A percentile compares a stretch with the other conserved stretches of the same genome.
phyloP scores from a whole-genome alignment of 2,329 filamentous ascomycete genomes.

The Penicillium freii region DNA sequence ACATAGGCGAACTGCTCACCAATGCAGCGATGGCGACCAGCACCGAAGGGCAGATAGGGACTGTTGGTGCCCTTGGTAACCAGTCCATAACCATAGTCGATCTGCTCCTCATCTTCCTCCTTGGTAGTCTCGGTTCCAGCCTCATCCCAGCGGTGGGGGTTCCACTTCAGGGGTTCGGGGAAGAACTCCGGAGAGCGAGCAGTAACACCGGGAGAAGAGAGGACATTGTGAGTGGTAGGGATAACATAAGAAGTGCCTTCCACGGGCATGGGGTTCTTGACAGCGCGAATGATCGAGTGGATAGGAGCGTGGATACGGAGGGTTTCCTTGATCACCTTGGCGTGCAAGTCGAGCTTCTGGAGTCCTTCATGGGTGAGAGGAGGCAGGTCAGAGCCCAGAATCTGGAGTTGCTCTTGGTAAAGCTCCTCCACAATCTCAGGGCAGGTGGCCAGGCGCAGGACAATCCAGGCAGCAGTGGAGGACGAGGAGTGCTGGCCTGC shows the following conservation, averaged over 20 bases:
- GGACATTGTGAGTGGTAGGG: conserved; percentile 74
- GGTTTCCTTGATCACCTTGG: conserved; percentile 85
- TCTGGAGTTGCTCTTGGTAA: conserved; percentile 73
- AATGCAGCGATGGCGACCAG: conserved; percentile 89
- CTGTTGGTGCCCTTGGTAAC: conserved; percentile 87
- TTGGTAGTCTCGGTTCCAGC: conserved; percentile 46
- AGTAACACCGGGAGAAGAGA: conserved; percentile 81
- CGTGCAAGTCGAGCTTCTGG: conserved; percentile 74
- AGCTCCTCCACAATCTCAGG: conserved; percentile 80
- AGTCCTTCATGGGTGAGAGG: conserved; percentile 75
- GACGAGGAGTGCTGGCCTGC: conserved; percentile 87
- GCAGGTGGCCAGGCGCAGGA: conserved; percentile 73
- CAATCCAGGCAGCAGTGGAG: conserved; percentile 79
- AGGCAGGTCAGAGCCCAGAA: conserved; percentile 72
- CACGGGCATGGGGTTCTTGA: conserved; percentile 82
- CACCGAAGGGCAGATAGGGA: conserved; percentile 91
- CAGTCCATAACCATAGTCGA: conserved; percentile 91
- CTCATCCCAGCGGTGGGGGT: conserved; percentile 85
- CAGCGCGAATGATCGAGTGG: conserved; percentile 90
- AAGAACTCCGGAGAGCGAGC: conserved; percentile 72
- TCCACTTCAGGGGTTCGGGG: conserved; percentile 77
- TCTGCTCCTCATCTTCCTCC: conserved; percentile 65
- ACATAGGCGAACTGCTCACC: conserved; percentile 95
- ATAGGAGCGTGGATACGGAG: conserved; percentile 89
- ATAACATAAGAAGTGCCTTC: conserved; percentile 80